phyloP scores from a whole-genome alignment of 257 asterid species.

The Datura wrightii region DNA sequence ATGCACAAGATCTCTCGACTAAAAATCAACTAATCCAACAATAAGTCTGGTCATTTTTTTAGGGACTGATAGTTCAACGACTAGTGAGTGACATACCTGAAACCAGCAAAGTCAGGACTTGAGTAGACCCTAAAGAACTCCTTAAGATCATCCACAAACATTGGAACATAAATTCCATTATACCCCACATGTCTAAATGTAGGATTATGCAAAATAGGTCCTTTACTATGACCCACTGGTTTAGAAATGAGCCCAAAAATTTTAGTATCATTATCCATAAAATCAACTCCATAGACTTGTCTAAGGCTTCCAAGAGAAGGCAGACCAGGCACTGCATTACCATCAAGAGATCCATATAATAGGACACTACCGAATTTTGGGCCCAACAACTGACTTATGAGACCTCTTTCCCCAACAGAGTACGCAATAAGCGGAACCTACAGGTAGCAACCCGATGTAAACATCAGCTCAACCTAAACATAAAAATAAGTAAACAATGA shows the following conservation, averaged over 20 bases:
- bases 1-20: neutral
- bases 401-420: conserved; percentile 68
- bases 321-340: conserved; percentile 52
- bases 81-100: conserved; percentile 47
- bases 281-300: conserved; percentile 51
- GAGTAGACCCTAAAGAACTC: conserved; percentile 62
- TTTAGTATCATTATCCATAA: conserved; percentile 50
- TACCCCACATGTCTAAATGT: conserved; percentile 56
- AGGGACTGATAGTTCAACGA: conserved; percentile 2
- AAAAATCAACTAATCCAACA: neutral
- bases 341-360: conserved; percentile 63
- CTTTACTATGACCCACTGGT: conserved; percentile 75
- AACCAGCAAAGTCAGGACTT: conserved; percentile 61
- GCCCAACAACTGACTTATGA: conserved; percentile 62
- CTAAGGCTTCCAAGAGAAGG: conserved; percentile 58
- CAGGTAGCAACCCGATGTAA: conserved; percentile 16
- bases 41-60: neutral
- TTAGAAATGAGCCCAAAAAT: conserved; percentile 72
- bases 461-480: neutral
- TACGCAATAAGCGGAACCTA: conserved; percentile 67
- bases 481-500: neutral
- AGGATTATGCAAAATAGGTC: conserved; percentile 76
- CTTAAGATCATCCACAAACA: conserved; percentile 71
- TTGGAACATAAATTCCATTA: conserved; percentile 69
- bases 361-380: conserved; percentile 62